Conservation (phyloP, 2,329 filamentous ascomycete species). For the Neonectria hederae region DNA sequence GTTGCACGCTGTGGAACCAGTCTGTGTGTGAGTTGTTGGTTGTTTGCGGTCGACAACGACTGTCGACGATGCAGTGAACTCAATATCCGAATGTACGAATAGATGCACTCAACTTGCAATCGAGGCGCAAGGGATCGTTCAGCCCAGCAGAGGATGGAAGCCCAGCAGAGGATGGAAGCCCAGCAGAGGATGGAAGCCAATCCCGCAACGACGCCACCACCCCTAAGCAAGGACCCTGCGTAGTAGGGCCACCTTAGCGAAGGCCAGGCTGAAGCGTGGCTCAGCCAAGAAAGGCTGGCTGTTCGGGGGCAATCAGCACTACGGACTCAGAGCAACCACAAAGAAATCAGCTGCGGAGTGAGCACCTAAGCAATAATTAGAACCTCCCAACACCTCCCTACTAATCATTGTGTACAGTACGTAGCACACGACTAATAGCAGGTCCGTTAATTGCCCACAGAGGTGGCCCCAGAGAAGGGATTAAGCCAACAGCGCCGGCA, state of each 20-base stretch:
- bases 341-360: background rate
- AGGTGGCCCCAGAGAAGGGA: conserved; percentile 2
- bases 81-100: background rate
- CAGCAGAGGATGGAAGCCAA: conserved; percentile 12
- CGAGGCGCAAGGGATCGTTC: conserved; percentile 6
- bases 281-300: background rate
- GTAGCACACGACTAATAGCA: background rate
- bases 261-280: conserved; percentile 14
- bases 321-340: background rate
- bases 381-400: no score
- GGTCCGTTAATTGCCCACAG: background rate
- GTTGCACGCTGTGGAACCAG: background rate
- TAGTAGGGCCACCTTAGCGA: conserved; percentile 16
- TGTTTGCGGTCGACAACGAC: conserved; percentile 7
- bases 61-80: background rate
- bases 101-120: conserved; percentile 5
- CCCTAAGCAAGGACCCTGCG: conserved; percentile 7
- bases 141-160: conserved; percentile 8
- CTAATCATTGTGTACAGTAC: background rate
- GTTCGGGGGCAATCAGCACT: no score
- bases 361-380: background rate
- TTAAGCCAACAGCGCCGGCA: conserved; percentile 4
- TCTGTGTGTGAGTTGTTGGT: background rate
- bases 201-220: conserved; percentile 13
- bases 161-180: no score